phyloP scores from a whole-genome alignment of 805 yeast genomes.

The Yamadazyma nakazawae region DNA sequence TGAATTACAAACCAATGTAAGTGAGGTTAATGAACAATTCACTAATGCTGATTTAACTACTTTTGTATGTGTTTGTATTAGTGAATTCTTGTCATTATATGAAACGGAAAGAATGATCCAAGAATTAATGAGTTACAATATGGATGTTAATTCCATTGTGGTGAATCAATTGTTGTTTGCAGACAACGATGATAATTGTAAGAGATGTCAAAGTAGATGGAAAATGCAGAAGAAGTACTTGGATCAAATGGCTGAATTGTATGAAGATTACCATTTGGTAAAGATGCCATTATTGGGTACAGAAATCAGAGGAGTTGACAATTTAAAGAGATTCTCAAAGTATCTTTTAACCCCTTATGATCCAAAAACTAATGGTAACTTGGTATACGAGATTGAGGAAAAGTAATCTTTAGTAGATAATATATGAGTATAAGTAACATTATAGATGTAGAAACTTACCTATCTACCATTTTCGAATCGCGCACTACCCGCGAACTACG shows the following conservation, averaged over 20 bases:
- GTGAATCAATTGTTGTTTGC: slow-evolving; percentile 92
- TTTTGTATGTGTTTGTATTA: slow-evolving; percentile 93
- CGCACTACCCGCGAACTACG: slow-evolving; percentile 2
- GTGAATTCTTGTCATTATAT: slow-evolving; percentile 91
- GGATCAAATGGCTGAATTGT: slow-evolving; percentile 92
- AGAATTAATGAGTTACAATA: slow-evolving; percentile 88
- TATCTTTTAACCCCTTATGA: slow-evolving; percentile 77
- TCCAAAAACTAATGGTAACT: slow-evolving; percentile 54
- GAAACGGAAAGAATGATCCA: slow-evolving; percentile 98
- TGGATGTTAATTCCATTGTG: slow-evolving; percentile 95
- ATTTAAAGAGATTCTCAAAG: slow-evolving; percentile 77
- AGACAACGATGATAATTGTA: slow-evolving; percentile 72
- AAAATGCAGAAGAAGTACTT: slow-evolving; percentile 94
- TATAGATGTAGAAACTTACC: background rate
- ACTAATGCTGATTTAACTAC: slow-evolving; percentile 96
- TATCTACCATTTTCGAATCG: background rate
- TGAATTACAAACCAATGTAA: slow-evolving; percentile 75
- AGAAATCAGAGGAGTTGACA: slow-evolving; percentile 91
- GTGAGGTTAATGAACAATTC: slow-evolving; percentile 90
- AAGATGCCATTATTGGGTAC: slow-evolving; percentile 93
- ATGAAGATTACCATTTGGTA: slow-evolving; percentile 95
- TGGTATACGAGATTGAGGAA: slow-evolving; percentile 55
- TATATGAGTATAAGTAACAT: background rate
- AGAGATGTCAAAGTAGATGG: slow-evolving; percentile 88
- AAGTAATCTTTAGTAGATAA: slow-evolving; percentile 18